These are phyloP conservation scores for Trypanosomatidae sp. DNA, from an alignment of 208 protist species.

Conservation along the genomic window DNA sequence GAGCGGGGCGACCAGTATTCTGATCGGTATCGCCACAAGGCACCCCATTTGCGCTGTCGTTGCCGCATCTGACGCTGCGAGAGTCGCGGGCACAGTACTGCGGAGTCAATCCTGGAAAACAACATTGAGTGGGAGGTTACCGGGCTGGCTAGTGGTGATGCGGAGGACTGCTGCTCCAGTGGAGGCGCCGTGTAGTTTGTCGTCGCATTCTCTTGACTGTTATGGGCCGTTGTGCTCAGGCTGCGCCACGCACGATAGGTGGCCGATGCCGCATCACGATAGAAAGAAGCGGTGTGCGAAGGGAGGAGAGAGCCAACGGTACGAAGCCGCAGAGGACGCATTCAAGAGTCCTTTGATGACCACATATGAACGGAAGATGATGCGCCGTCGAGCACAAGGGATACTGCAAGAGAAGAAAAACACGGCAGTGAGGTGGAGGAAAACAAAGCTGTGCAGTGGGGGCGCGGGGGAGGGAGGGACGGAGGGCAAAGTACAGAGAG, in stretches of 20 bases:
- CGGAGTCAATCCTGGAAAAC: background rate
- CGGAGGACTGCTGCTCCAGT: background rate
- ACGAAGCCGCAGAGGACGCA: slow-evolving; percentile 1
- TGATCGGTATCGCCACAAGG: slow-evolving; percentile 45
- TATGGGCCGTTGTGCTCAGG: background rate
- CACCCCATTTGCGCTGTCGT: slow-evolving; percentile 42
- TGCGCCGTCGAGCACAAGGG: background rate
- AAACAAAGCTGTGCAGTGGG: background rate
- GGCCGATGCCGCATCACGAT: background rate
- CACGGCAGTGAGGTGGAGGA: background rate
- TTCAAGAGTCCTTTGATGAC: background rate
- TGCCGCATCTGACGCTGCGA: slow-evolving; percentile 46
- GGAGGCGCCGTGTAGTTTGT: background rate
- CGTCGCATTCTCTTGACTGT: background rate
- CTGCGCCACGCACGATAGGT: background rate
- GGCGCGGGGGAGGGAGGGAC: background rate
- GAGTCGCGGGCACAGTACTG: slow-evolving; percentile 9
- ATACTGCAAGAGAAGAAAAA: background rate
- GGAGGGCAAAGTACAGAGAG: background rate
- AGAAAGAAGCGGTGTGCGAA: background rate
- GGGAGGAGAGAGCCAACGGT: background rate
- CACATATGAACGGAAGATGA: background rate
- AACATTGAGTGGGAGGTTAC: background rate
- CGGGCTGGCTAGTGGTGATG: background rate
- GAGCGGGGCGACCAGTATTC: background rate